Evolutionary conservation across 1,139 yeast species (phyloP), one percentile per base, ranked within the genome.

Genomic region (Blastobotrys malaysiensis): DNA sequence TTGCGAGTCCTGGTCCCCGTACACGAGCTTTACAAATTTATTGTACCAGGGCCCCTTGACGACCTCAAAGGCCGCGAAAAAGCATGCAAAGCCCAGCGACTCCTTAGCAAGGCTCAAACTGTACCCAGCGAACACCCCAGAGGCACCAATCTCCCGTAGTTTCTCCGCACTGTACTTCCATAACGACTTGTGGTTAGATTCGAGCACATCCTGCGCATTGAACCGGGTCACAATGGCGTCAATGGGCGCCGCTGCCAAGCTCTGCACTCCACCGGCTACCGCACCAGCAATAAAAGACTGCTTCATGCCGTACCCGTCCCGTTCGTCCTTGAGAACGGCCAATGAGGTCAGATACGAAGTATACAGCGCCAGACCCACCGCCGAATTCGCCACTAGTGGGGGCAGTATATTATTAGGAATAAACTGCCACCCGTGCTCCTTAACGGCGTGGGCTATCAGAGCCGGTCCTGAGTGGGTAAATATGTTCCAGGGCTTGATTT

Each of bases 211-310:
- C 5, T 86, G 79, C 1, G 89, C 86, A 1, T 84, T 77, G 65
- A 90, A 87, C 61, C 97, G 76, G 1, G 96, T 82, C 63, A 86
- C 88, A 6, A 91, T 83, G 7, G 97, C 97, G 70, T 91, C 97
- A 2, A 91, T 79, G 0, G 98, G 98, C 1, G 97, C 95, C 1
- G 97, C 96, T 1, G 90, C 93, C n/a, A 88, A 72, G 16, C 96
- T 86, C 63, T 93, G 97, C 13, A 83, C 82, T 0, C 84, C 82
- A 0, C 97, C 97, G 0, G 97, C 97, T 0, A 88, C 62, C 56
- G 84, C 83, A 0, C 98, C 98, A 0, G 97, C 89, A 53, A 81
- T 70, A 73, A 89, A 81, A 0, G 95, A 83, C 64, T 86, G 90
- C 55, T 65, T 26, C 16, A 55, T 21, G 7, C 57, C 53, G 19